Evolutionary conservation across 225 moss, liverwort and hornwort species (phyloP).

Genomic region (Pleurozium schreberi): DNA sequence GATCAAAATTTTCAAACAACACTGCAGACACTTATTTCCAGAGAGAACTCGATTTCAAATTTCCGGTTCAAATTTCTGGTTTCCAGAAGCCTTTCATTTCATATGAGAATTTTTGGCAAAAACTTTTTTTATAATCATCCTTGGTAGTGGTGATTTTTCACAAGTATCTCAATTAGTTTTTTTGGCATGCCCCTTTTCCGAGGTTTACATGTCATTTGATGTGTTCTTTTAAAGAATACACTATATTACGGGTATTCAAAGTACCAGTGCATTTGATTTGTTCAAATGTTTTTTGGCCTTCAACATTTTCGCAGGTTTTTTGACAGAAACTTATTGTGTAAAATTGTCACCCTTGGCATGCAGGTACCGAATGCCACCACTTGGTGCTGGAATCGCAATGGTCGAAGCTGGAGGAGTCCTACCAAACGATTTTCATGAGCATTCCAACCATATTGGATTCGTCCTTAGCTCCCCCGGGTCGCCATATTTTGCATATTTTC

Average conservation of each 20-base stretch:
- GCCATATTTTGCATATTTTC: constrained; percentile 82
- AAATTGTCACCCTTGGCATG: neutral
- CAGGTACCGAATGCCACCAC: constrained; percentile 86
- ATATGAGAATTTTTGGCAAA: neutral
- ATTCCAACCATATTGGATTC: constrained; percentile 80
- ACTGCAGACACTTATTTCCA: neutral
- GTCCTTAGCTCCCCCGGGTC: constrained; percentile 63
- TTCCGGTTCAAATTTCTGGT: neutral
- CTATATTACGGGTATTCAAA: neutral
- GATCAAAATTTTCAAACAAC: neutral
- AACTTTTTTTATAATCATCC: neutral
- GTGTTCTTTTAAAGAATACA: neutral
- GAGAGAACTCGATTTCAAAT: neutral
- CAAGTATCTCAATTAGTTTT: neutral
- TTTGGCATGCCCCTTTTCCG: neutral
- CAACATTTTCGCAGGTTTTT: neutral
- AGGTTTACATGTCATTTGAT: neutral
- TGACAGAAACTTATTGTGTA: neutral
- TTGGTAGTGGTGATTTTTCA: neutral
- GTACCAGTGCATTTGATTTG: neutral
- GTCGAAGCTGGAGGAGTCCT: constrained; percentile 73
- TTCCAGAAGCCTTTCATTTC: neutral
- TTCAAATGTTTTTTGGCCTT: neutral
- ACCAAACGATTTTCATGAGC: constrained; percentile 81
- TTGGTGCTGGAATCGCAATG: constrained; percentile 64